Conservation (phyloP, 495 filamentous ascomycete genomes). For the Tuber brumale region DNA sequence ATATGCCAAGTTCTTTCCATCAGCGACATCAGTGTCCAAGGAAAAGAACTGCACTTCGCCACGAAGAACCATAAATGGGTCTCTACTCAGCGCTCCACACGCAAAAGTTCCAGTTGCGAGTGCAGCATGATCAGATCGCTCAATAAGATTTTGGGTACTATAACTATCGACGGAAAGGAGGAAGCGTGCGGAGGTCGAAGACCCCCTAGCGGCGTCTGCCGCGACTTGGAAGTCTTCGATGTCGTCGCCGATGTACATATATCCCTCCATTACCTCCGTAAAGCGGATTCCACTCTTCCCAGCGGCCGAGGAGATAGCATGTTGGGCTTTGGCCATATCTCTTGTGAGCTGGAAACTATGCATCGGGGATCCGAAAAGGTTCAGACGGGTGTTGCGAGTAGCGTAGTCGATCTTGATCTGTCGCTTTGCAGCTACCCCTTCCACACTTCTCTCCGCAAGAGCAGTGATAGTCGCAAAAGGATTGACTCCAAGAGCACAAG, state of each 20-base stretch:
- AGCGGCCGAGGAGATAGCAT: conserved; percentile 46
- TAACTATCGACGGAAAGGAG: conserved; percentile 56
- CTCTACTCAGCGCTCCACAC: conserved; percentile 51
- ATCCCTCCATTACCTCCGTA: conserved; percentile 59
- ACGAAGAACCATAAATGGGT: conserved; percentile 56
- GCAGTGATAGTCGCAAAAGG: conserved; percentile 66
- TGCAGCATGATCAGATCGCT: conserved; percentile 49
- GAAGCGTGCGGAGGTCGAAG: conserved; percentile 54
- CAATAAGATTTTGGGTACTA: conserved; percentile 44
- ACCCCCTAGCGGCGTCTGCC: conserved; percentile 49
- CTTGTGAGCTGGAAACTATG: conserved; percentile 16
- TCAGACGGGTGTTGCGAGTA: conserved; percentile 47
- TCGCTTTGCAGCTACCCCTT: conserved; percentile 45
- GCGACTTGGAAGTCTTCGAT: conserved; percentile 55
- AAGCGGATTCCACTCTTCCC: conserved; percentile 52
- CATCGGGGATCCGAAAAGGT: conserved; percentile 38
- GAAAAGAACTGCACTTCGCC: conserved; percentile 57
- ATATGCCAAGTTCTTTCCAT: conserved; percentile 56
- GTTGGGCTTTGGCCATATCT: conserved; percentile 39
- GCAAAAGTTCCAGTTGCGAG: conserved; percentile 60
- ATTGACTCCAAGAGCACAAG: conserved; percentile 60
- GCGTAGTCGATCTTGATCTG: conserved; percentile 48
- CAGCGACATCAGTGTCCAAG: conserved; percentile 50
- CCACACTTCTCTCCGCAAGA: conserved; percentile 58
- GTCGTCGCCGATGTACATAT: conserved; percentile 51